A percentile compares a stretch with the other conserved stretches of the same genome.
These are phyloP conservation scores for Pseudocercospora fijiensis DNA, from an alignment of 2,329 filamentous ascomycete genomes.

Conservation along the genomic window DNA sequence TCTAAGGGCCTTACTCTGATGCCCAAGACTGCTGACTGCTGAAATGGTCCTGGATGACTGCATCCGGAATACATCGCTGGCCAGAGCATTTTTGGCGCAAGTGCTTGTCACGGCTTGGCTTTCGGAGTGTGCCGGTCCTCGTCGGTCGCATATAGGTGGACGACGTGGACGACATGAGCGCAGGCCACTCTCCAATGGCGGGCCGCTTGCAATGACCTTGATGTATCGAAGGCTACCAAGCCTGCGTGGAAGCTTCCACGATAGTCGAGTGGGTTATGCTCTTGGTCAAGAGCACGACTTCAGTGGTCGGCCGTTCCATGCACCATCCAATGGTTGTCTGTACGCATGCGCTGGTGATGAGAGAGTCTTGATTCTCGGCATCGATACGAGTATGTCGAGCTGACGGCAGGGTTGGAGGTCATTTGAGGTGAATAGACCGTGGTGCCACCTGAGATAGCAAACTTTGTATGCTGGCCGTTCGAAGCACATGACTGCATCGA, in stretches of 20 bases:
- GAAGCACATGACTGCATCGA: not conserved
- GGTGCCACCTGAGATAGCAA: not conserved
- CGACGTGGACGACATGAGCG: not conserved
- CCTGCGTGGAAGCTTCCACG: not conserved
- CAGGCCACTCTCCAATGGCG: not conserved
- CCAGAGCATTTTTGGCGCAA: not conserved
- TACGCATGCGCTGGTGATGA: not conserved
- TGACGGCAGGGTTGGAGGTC: not conserved
- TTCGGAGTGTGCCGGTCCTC: not conserved
- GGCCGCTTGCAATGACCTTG: not conserved
- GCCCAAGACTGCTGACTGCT: not conserved
- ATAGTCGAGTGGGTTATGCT: not conserved
- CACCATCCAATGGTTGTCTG: not conserved
- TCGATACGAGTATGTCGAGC: not conserved
- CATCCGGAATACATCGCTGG: slow-evolving; percentile 5
- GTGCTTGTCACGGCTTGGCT: not conserved
- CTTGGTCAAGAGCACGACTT: not conserved
- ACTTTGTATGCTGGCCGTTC: not conserved
- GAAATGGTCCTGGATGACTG: not conserved
- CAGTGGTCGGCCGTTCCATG: not conserved
- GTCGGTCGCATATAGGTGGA: not conserved
- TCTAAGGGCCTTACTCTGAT: not conserved
- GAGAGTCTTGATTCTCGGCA: not conserved
- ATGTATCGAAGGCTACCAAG: not conserved
- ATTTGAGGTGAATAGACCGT: not conserved